Evolutionary conservation across 257 asterid species (phyloP), one percentile per base, ranked within the genome.

Genomic region (Solanum commersonii): DNA sequence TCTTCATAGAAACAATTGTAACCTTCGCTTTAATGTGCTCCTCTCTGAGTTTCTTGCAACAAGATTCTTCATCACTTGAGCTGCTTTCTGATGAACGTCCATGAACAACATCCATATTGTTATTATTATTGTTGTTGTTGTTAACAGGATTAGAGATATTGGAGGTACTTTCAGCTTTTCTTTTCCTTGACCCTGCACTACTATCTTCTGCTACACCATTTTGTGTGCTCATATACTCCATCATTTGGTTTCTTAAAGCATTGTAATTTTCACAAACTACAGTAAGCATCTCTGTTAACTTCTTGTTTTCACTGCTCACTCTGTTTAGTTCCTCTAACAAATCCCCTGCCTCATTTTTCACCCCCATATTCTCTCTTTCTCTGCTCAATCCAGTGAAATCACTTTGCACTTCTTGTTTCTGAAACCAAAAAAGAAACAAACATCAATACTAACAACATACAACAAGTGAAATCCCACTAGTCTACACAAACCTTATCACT

Each of bases 291-390:
- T 96, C 95, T 2, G 95, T 93, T 84, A 96, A 92, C 88, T 92
- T 96, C 97, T 93, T 94, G 95, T 95, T 96, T 82, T 96, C 98
- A n/a, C 93, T 97, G 83, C 93, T 93, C 90, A 94, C 93, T 77
- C 98, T 87, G 22, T 92, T 95, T 88, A 96, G 84, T 78, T 96
- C 99, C 90, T 95, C 98, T 22, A 93, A 83, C 90, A 94, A 88
- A 72, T 92, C 98, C 11, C 93, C 92, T 15, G 90, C 91, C 94
- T 94, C 98, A 87, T 92, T 88, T 67, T 89, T 92, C 46, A 84
- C 91, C 27, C 84, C 29, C 70, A 49, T 90, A 42, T 82, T 71
- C 84, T 87, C 90, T 29, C 82, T 92, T 0, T 65, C 68, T 22
- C 27, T 60, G 86, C 91, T 92, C 92, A 93, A 89, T n/a, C 90